Base-by-base conservation (phyloP, 148 eudicot species). In the Talinum fruticosum region DNA sequence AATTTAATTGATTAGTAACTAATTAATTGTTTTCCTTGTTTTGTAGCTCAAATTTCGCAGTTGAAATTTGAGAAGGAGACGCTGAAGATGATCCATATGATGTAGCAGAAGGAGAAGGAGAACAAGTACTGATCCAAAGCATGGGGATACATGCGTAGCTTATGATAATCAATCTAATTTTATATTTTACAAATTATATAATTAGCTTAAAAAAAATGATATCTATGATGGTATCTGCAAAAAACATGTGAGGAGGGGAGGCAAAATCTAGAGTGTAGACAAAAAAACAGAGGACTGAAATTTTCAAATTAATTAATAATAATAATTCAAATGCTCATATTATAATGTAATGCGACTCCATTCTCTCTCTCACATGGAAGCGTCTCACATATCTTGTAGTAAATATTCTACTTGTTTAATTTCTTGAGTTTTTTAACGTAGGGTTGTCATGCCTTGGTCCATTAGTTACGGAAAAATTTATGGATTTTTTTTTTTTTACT, bases 211-310 rank as follows among this genome's bases (percentile, higher is more conserved):
- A 41, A 41, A 41, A 41, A 6, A 41, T 41, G 8, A 12, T 14
- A 41, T 41, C 13, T 10, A 8, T 41, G 47, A 51, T 51, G 57
- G 29, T 29, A 67, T 76, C 64, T 66, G 65, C 45, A 33, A 47
- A 62, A 75, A 77, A 54, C 79, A 77, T 69, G 75, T 71, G 75
- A 70, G 28, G 51, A 54, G 36, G 66, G 69, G 69, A 29, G 75
- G 71, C 54, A 33, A 28, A 36, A 57, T 77, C 41, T 71, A 37
- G 75, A 70, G 66, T 59, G 19, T 54, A 38, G 69, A 70, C 57
- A 57, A 78, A 57, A 30, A 37, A 78, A 19, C 64, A 16, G 59
- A 71, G 34, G 69, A 70, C 36, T 33, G 14, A 59, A 53, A 62
- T 7, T 24, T 54, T 68, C 15, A 49, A 49, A 1, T 18, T n/a